Percentiles rank a stretch among this genome's conserved stretches.
These are phyloP conservation scores for Ophiostoma montium DNA, from an alignment of 2,329 filamentous ascomycete genomes.

Conservation along the genomic window DNA sequence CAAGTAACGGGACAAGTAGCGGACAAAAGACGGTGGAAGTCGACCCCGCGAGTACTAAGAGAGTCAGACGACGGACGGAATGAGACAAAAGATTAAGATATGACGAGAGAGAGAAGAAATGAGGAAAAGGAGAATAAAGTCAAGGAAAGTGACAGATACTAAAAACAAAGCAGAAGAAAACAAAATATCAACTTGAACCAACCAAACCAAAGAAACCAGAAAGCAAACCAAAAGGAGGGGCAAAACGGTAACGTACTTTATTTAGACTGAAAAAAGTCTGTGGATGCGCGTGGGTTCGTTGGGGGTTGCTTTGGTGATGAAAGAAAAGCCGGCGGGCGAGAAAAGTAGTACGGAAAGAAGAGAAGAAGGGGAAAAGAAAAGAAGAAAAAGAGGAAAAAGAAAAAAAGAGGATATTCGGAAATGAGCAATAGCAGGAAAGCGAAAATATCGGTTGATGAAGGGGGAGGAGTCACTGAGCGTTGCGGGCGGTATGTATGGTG, in stretches of 20 bases:
- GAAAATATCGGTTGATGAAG: slow-evolving; percentile 1
- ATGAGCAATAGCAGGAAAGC: slow-evolving; percentile 5
- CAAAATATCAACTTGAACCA: background rate
- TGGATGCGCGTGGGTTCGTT: slow-evolving; percentile 4
- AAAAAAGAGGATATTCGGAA: slow-evolving; percentile 2
- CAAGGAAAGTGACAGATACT: background rate
- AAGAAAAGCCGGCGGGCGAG: slow-evolving; percentile 1
- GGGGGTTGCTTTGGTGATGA: slow-evolving; percentile 11
- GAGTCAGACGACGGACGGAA: background rate
- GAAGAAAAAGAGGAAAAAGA: slow-evolving; percentile 3
- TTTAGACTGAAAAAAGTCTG: slow-evolving; percentile 1
- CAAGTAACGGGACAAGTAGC: background rate
- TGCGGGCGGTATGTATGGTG: slow-evolving; percentile 2
- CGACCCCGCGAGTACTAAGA: background rate
- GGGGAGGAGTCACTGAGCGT: background rate
- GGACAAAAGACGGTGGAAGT: background rate
- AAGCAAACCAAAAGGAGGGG: background rate
- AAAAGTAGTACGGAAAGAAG: background rate
- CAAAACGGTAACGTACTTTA: background rate
- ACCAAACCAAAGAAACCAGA: background rate
- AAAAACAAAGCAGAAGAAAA: slow-evolving; percentile 2
- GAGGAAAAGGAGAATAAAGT: background rate
- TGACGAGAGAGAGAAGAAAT: background rate
- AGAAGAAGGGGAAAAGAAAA: background rate
- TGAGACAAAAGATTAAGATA: background rate